Conservation (phyloP, 306 rosid genomes). For the Arachis hypogaea region DNA sequence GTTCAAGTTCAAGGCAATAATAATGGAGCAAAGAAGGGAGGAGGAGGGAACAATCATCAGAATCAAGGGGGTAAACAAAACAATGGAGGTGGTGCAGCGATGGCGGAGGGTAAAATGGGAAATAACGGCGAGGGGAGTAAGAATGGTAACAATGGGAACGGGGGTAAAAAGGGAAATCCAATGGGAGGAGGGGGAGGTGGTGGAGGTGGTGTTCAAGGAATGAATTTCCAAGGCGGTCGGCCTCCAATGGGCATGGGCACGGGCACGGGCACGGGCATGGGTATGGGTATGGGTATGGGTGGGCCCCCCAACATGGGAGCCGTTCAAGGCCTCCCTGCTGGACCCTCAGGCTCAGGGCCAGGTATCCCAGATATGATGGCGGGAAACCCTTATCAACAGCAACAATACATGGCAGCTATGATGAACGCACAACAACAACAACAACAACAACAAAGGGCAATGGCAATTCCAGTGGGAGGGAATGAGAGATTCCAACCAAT, state of each 20-base stretch:
- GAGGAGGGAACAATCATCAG: conserved; percentile 35
- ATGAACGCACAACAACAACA: conserved; percentile 53
- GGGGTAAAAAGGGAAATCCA: conserved; percentile 49
- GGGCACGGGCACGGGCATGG: not conserved
- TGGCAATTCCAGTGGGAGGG: conserved; percentile 69
- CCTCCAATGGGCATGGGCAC: conserved; percentile 50
- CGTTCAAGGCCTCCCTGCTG: conserved; percentile 82
- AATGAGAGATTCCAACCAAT: conserved; percentile 81
- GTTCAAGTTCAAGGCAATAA: conserved; percentile 43
- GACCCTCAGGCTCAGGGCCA: not conserved
- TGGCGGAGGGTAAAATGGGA: conserved; percentile 31
- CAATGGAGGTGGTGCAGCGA: conserved; percentile 22
- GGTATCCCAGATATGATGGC: conserved; percentile 47
- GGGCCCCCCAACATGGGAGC: conserved; percentile 50
- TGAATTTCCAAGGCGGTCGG: conserved; percentile 48
- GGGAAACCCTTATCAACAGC: conserved; percentile 63
- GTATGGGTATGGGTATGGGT: conserved; percentile 35
- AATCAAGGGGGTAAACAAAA: conserved; percentile 40
- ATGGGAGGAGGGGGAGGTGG: conserved; percentile 35
- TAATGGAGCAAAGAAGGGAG: conserved; percentile 57
- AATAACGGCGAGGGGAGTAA: conserved; percentile 44
- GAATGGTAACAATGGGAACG: conserved; percentile 36
- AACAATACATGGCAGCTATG: conserved; percentile 61
- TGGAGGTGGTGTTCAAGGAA: conserved; percentile 39
- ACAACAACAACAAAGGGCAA: conserved; percentile 65